Percentiles rank a stretch among this genome's conserved stretches.
Conservation (phyloP, 352 stramenopile genomes). For the Phytopythium delawarense region DNA sequence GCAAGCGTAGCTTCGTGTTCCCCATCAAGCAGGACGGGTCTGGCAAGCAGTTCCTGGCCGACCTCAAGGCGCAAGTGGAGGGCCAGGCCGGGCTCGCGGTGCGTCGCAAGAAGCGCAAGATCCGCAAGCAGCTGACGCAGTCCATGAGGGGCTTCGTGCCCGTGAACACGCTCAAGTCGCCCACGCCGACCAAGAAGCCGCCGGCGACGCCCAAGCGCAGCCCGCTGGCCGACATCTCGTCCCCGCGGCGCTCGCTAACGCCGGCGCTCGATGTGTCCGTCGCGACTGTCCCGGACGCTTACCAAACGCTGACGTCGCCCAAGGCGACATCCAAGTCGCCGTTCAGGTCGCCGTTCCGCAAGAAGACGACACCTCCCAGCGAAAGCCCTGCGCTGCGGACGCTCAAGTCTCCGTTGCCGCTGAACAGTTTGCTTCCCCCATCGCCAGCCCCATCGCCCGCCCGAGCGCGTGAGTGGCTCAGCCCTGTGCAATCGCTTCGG, state of each 20-base stretch:
- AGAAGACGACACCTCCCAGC: conserved; percentile 46
- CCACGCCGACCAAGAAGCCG: conserved; percentile 27
- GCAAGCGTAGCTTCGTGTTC: conserved; percentile 69
- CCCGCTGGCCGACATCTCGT: conserved; percentile 42
- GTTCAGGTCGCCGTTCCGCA: conserved; percentile 73
- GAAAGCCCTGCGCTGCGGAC: conserved; percentile 5
- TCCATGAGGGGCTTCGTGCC: conserved; percentile 57
- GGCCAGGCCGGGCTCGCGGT: conserved; percentile 44
- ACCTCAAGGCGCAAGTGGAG: conserved; percentile 67
- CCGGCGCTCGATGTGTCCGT: conserved; percentile 38
- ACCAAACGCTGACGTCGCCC: conserved; percentile 37
- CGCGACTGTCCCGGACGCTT: conserved; percentile 33
- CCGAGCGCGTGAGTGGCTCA: conserved; percentile 60
- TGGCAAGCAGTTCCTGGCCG: conserved; percentile 52
- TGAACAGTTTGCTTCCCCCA: conserved; percentile 5
- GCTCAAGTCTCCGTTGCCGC: conserved; percentile 11
- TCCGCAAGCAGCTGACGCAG: conserved; percentile 61
- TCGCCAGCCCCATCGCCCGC: conserved; percentile 21
- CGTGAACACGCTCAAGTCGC: conserved; percentile 64
- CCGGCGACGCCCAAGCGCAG: conserved; percentile 33
- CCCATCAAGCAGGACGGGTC: conserved; percentile 28
- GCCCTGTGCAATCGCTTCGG: conserved; percentile 41
- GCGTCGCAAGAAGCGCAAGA: conserved; percentile 76
- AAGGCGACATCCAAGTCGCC: conserved; percentile 43
- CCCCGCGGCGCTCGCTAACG: conserved; percentile 36